These are phyloP conservation scores for Leccinum fibrillosum DNA, from an alignment of 768 basidiomycete species.

Conservation along the genomic window DNA sequence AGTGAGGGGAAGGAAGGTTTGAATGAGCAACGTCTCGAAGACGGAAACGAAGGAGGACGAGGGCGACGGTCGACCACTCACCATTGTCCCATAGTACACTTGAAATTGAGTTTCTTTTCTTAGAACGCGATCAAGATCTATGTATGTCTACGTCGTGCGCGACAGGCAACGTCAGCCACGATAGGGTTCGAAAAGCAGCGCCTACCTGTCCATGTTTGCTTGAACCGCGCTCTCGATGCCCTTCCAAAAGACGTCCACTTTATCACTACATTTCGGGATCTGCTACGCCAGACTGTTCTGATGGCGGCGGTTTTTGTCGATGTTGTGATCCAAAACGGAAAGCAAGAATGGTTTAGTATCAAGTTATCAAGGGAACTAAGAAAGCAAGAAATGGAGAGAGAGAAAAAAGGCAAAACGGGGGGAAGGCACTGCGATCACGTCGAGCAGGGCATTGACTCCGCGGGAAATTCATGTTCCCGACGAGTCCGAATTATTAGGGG, in stretches of 20 bases:
- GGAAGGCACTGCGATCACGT: no score
- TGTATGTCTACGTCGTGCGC: not conserved
- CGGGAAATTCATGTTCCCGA: no score
- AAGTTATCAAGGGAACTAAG: not conserved
- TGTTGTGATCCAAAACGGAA: not conserved
- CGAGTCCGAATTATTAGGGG: no score
- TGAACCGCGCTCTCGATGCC: conserved; percentile 56
- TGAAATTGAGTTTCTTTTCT: conserved; percentile 73
- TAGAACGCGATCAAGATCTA: conserved; percentile 71
- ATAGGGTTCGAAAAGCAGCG: not conserved
- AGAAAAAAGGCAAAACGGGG: no score
- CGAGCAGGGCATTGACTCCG: no score
- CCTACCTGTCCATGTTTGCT: conserved; percentile 69
- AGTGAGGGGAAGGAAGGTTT: not conserved
- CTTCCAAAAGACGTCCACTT: conserved; percentile 78
- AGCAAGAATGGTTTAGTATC: not conserved
- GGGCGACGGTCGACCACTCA: conserved; percentile 25
- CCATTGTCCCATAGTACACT: conserved; percentile 85
- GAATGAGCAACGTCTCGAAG: not conserved
- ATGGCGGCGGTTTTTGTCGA: not conserved
- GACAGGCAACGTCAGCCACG: not conserved
- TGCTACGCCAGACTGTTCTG: conserved; percentile 66
- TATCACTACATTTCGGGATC: conserved; percentile 69
- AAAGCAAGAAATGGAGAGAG: not conserved
- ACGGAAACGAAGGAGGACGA: not conserved